Evolutionary conservation across 2,329 filamentous ascomycete species (phyloP), one percentile per base, ranked within the genome.

Genomic region (Alternaria postmessia): DNA sequence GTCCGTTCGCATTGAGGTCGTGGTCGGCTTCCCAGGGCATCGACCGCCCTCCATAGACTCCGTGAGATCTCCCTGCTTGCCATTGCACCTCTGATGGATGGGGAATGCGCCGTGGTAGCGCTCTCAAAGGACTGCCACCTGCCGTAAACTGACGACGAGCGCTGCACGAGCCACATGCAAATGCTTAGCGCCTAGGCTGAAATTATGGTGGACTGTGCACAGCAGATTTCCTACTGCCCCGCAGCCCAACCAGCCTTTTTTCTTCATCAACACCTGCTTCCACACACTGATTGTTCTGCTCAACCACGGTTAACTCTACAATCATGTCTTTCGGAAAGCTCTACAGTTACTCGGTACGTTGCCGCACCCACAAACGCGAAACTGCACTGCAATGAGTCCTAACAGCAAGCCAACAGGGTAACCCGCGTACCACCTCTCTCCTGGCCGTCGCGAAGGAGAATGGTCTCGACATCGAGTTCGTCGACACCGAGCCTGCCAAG

Each of bases 261-360:
- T 66, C 61, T 56, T 62, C 62, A 59, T 57, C 58, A 60, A 65
- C 67, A 51, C 61, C 67, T 65, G 56, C 61, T 59, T 66, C 64
- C 62, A 57, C 63, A 41, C 61, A 62, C 67, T 74, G 74, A 70
- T 74, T 78, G 73, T 71, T 55, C 64, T 65, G 59, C 67, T 65
- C 64, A 65, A 55, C 62, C 55, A 65, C 62, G 62, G 64, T 60
- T 54, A 54, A 66, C 60, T 66, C 62, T 65, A 77, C 80, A 85
- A 92, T 87, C 82, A 96, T 96, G 91, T 87, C 92, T 80, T 98
- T 99, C 88, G 95, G 95, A 85, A 99, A 96, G 87, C 89, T 99
- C 79, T 98, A 95, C 89, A 91, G 91, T 81, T 88, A 87, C 82
- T 81, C 88, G 84, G 94, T 76, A 62, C 14, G 67, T 68, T 28